A percentile compares a stretch with the other conserved stretches of the same genome.
These are phyloP conservation scores for Diaporthe aspalathi DNA, from an alignment of 2,329 filamentous ascomycete genomes.

Conservation along the genomic window DNA sequence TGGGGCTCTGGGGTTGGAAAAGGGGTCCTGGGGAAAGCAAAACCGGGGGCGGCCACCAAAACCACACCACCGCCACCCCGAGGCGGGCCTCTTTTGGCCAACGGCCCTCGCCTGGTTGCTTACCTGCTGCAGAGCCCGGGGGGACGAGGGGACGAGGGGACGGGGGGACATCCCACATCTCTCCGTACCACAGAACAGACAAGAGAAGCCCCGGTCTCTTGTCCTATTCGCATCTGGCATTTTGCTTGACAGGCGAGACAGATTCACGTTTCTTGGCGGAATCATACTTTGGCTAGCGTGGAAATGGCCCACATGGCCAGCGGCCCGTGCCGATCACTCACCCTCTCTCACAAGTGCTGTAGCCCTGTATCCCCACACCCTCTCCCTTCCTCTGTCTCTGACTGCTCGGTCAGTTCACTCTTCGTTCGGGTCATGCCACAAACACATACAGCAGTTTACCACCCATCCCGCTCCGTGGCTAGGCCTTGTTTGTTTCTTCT, in stretches of 20 bases:
- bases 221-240: background rate
- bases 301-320: too few species aligned
- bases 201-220: background rate
- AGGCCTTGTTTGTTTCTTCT: background rate
- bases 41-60: background rate
- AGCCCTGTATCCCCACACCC: background rate
- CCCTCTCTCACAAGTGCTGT: too few species aligned
- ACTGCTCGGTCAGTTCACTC: background rate
- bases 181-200: background rate
- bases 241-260: constrained; percentile 1
- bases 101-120: background rate
- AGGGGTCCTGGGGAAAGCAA: background rate
- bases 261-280: constrained; percentile 15
- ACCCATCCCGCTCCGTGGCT: background rate
- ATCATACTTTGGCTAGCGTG: constrained; percentile 9
- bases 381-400: background rate
- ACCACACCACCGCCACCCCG: background rate
- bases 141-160: too few species aligned
- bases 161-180: background rate
- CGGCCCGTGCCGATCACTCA: constrained; percentile 26
- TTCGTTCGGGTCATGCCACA: background rate
- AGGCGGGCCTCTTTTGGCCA: background rate
- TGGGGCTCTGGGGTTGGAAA: background rate
- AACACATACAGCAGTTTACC: too few species aligned
- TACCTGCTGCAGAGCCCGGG: background rate